Conservation (phyloP, 768 basidiomycete species). For the Hygrocybe punicea region DNA sequence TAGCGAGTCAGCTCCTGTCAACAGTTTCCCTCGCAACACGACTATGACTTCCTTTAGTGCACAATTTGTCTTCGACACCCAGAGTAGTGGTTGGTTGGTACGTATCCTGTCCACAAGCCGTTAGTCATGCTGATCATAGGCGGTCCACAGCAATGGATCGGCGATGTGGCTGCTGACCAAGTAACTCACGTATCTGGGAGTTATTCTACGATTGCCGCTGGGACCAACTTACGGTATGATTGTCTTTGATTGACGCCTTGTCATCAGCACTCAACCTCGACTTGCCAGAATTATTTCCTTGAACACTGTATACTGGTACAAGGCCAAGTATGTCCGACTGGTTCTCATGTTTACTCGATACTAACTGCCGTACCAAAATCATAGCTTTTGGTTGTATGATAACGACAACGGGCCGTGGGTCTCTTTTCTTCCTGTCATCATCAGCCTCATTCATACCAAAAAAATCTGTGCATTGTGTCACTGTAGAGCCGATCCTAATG, state of each 20-base stretch:
- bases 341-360: not conserved
- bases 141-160: slow-evolving; percentile 45
- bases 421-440: not conserved
- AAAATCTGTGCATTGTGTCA: not conserved
- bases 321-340: slow-evolving; percentile 43
- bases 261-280: not conserved
- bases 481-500: slow-evolving; percentile 54
- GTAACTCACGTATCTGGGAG: slow-evolving; percentile 51
- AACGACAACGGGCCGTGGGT: slow-evolving; percentile 45
- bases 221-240: slow-evolving; percentile 47
- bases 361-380: not conserved
- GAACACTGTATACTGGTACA: slow-evolving; percentile 63
- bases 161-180: slow-evolving; percentile 39
- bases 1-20: slow-evolving; percentile 58
- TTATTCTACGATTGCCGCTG: slow-evolving; percentile 48
- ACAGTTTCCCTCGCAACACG: slow-evolving; percentile 54
- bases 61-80: slow-evolving; percentile 58
- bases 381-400: slow-evolving; percentile 61
- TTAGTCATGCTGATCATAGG: not conserved
- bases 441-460: not conserved
- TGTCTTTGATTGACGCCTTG: not conserved
- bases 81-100: slow-evolving; percentile 49
- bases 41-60: slow-evolving; percentile 31
- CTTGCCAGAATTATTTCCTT: slow-evolving; percentile 52
- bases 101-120: slow-evolving; percentile 10